A percentile compares a stretch with the other conserved stretches of the same genome.
Conservation (phyloP, 2,329 filamentous ascomycete species). For the Fonsecaea pedrosoi region DNA sequence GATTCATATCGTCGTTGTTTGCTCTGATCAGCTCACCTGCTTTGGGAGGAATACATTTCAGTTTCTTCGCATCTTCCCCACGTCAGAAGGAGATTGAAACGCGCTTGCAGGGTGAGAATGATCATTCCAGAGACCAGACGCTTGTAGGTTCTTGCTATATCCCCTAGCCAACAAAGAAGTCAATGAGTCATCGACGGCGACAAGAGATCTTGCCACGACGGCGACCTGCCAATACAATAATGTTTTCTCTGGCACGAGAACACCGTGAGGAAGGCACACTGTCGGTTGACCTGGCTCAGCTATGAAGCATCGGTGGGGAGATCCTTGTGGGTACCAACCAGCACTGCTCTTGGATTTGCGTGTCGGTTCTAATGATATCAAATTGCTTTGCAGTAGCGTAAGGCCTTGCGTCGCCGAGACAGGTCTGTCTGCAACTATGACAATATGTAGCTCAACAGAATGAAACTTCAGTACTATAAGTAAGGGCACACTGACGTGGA, state of each 20-base stretch:
- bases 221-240: neutral
- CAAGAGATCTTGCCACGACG: neutral
- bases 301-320: neutral
- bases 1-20: neutral
- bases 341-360: neutral
- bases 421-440: neutral
- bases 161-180: neutral
- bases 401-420: neutral
- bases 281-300: neutral
- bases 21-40: too few relatives aligned
- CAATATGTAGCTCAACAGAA: neutral
- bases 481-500: neutral
- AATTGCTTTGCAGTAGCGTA: neutral
- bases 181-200: neutral
- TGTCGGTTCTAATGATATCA: neutral
- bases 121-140: neutral
- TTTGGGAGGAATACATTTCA: too few relatives aligned
- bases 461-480: neutral
- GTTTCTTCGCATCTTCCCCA: too few relatives aligned
- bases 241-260: neutral
- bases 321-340: neutral
- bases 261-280: neutral
- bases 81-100: neutral
- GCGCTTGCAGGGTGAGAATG: neutral
- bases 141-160: neutral